phyloP scores from a whole-genome alignment of 2,329 filamentous ascomycete genomes.

The Zasmidium citrigriseum region DNA sequence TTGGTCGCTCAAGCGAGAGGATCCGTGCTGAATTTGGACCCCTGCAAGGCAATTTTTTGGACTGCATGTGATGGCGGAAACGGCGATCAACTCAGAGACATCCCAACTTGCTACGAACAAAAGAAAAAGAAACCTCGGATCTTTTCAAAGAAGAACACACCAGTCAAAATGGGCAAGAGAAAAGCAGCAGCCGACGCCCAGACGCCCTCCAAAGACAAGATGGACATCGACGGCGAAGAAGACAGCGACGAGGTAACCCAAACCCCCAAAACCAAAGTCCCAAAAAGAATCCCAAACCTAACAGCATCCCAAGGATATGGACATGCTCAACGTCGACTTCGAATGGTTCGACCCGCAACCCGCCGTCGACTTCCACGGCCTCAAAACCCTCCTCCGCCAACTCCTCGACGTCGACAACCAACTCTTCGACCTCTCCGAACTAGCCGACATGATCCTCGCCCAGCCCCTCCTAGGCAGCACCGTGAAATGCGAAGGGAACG shows the following conservation, averaged over 20 bases:
- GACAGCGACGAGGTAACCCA: constrained; percentile 34
- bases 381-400: constrained; percentile 86
- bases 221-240: constrained; percentile 39
- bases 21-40: no score
- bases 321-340: constrained; percentile 93
- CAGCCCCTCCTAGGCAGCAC: constrained; percentile 90
- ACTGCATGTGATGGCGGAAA: no score
- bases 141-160: background rate
- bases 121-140: background rate
- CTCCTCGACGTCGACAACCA: constrained; percentile 86
- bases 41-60: no score
- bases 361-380: constrained; percentile 89
- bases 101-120: background rate
- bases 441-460: constrained; percentile 82
- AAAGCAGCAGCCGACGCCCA: constrained; percentile 51
- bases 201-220: constrained; percentile 45
- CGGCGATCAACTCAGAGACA: background rate
- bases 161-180: constrained; percentile 52
- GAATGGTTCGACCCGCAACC: constrained; percentile 97
- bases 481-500: constrained; percentile 94
- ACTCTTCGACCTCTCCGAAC: constrained; percentile 81
- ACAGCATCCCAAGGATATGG: constrained; percentile 66
- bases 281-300: constrained; percentile 11
- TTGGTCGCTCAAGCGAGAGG: no score
- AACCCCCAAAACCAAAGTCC: background rate